Conservation (phyloP, 1,284 basidiomycete genomes). For the Moniliella sp. region DNA sequence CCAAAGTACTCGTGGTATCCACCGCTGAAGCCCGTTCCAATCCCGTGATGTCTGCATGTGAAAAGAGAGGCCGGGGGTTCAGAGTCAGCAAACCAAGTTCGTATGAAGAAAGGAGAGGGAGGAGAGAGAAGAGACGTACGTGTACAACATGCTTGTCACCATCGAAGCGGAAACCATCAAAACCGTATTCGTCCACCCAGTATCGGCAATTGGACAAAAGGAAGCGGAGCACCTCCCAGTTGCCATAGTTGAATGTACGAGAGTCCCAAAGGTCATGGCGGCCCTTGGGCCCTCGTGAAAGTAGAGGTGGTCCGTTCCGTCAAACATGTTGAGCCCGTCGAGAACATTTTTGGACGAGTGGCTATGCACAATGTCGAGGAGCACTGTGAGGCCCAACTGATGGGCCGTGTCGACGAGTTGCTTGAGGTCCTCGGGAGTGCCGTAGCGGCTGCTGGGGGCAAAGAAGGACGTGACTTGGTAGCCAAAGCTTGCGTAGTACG, state of each 20-base stretch:
- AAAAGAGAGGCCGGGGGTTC: background rate
- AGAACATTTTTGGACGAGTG: constrained; percentile 93
- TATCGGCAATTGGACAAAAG: constrained; percentile 79
- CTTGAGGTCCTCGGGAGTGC: constrained; percentile 67
- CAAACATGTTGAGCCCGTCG: constrained; percentile 83
- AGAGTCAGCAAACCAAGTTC: background rate
- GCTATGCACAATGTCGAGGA: constrained; percentile 89
- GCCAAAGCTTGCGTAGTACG: constrained; percentile 96
- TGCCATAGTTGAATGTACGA: constrained; percentile 73
- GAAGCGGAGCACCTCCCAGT: constrained; percentile 81
- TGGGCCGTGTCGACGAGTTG: constrained; percentile 86
- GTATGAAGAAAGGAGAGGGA: background rate
- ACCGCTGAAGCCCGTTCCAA: constrained; percentile 86
- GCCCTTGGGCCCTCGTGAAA: constrained; percentile 81
- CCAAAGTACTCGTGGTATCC: constrained; percentile 97
- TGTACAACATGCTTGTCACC: constrained; percentile 98
- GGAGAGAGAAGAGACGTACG: too few species aligned
- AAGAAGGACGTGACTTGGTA: constrained; percentile 97
- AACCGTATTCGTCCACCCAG: constrained; percentile 81
- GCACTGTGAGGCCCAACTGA: constrained; percentile 68
- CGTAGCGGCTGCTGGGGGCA: constrained; percentile 82
- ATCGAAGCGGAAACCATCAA: constrained; percentile 94
- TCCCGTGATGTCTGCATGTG: constrained; percentile 57
- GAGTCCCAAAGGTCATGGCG: constrained; percentile 85
- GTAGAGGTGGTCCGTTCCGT: constrained; percentile 84